Base-by-base conservation (phyloP, 2,329 filamentous ascomycete species). In the Fusarium redolens region DNA sequence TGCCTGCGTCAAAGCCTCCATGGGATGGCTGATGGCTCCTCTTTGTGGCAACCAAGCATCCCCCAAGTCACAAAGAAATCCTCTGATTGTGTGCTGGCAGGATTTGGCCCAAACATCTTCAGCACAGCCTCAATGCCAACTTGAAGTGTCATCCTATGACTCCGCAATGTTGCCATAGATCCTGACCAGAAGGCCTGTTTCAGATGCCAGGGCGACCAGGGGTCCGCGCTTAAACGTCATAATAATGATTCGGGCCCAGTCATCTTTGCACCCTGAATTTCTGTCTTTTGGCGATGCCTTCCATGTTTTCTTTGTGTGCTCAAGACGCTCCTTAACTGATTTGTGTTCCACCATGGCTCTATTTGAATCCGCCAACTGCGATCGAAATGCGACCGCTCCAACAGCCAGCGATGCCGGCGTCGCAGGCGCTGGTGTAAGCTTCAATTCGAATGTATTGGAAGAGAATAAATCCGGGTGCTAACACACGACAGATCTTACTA, bases 301-400 rank as follows among this genome's bases (percentile, higher is more conserved):
- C 61, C 37, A 25, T 56, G 41, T 45, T 50, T 68, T 38, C 31
- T 48, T 30, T 50, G 45, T 41, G 25, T 30, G 50, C 50, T 38
- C n/a, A 57, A 58, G 37, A 61, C 65, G n/a, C 38, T 71, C 54
- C 22, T 62, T 68, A 44, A 40, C 35, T 9, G 28, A 47, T 45
- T 37, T 45, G 10, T 28, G 33, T 35, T 54, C 30, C 2, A 90
- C 89, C 74, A 92, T 80, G n/a, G 88, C 78, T 31, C 92, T 81
- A 75, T 92, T 82, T 71, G 92, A 80, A 72, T 91, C 80, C 3
- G 88, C 87, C 33, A 92, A 81, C 62, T 92, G 79, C 79, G 91
- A 89, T 1, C 90, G 90, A 74, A 91, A 92, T 71, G 62, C 71
- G 44, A 62, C 66, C 45, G 71, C 71, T 56, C 57, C 75, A 31